Conservation (phyloP, 2,329 filamentous ascomycete genomes). For the Neophaeococcomyces mojaviensis region DNA sequence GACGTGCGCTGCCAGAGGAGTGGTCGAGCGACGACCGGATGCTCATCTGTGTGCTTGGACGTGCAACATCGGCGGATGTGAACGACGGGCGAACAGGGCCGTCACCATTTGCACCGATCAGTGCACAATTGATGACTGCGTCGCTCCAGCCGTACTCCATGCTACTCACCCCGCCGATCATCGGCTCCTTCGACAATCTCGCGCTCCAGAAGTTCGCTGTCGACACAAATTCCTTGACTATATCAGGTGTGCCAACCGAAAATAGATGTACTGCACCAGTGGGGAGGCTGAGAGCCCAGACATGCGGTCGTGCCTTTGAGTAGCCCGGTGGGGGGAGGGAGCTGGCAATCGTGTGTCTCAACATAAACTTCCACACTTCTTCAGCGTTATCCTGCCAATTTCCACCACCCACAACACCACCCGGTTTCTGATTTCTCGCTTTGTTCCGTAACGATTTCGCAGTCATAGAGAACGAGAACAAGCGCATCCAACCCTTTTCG, state of each 20-base stretch:
- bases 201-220: conserved; percentile 98
- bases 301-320: conserved; percentile 79
- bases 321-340: conserved; percentile 85
- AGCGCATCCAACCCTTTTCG: conserved; percentile 84
- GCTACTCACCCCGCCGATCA: conserved; percentile 89
- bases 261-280: conserved; percentile 96
- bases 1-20: conserved; percentile 48
- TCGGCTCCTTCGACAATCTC: conserved; percentile 82
- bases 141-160: conserved; percentile 98
- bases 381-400: conserved; percentile 99
- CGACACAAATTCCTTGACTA: conserved; percentile 86
- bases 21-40: conserved; percentile 62
- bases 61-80: conserved; percentile 28
- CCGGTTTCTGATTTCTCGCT: conserved; percentile 46
- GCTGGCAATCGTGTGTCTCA: conserved; percentile 87
- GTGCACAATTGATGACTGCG: conserved; percentile 67
- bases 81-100: conserved; percentile 18
- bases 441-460: conserved; percentile 66
- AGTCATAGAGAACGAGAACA: conserved; percentile 85
- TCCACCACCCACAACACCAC: conserved; percentile 77
- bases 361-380: conserved; percentile 74
- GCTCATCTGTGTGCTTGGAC: conserved; percentile 53
- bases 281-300: conserved; percentile 88
- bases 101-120: conserved; percentile 48
- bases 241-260: conserved; percentile 90